Base-by-base conservation (phyloP, 768 basidiomycete genomes). In the Pulveroboletus sp. region DNA sequence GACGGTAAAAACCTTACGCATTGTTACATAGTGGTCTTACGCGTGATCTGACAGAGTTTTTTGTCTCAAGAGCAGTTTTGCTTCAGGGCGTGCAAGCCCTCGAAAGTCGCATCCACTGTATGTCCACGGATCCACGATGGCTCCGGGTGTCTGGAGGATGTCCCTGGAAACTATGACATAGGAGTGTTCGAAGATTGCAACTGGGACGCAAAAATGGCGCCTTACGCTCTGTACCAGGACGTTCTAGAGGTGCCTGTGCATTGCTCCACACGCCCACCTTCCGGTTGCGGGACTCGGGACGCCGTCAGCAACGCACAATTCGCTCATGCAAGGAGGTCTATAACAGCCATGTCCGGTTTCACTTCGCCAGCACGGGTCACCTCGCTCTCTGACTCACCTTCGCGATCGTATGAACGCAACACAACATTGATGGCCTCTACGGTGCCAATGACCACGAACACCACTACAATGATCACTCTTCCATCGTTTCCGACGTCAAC, bases 221-320 rank as follows among this genome's bases (percentile, higher is more conserved):
- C 71, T 15, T 86, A 82, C 13, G 84, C 83, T 0, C 86, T 80
- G 71, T 65, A 75, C 60, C 87, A 89, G 71, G 82, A 82, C 33
- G 66, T 81, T 30, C 73, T 76, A 0, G 63, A 53, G 0, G 85
- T 80, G 2, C 83, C 85, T 13, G 36, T 73, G 7, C 71, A 82
- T 2, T 81, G 84, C 57, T 76, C 81, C 4, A 70, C 68, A 1
- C 84, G 82, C 0, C 58, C 79, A 5, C 82, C 83, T 3, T 85
- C 81, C 15, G 67, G 74, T 18, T 93, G 92, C 72, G 71, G 70
- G 14, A 54, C 76, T 3, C 51, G 73, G 15, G 69, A 71, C 40
- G 79, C 79, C 6, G 76, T 89, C 49, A 71, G 74, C 8, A 80
- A 84, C 55, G 74, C 69, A 14, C 55, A 49, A 15, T 27, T 42